Conservation (phyloP, 2,329 filamentous ascomycete genomes). For the Aspergillus tanneri region DNA sequence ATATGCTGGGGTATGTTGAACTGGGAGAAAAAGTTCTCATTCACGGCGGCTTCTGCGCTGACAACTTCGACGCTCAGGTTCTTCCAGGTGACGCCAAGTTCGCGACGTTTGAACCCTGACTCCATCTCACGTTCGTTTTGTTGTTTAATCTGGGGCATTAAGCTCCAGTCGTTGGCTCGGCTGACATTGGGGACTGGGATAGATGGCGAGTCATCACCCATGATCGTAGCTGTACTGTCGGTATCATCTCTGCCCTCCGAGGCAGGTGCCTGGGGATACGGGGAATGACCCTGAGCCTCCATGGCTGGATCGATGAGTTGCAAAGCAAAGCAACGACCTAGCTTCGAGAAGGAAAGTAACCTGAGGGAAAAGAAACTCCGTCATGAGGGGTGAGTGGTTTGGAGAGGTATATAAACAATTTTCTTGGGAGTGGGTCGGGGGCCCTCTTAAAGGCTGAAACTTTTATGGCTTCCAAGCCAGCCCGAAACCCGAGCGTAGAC, state of each 20-base stretch:
- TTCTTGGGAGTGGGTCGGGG: slow-evolving; percentile 7
- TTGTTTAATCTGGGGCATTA: slow-evolving; percentile 51
- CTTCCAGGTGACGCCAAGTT: slow-evolving; percentile 65
- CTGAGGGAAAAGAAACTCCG: background rate
- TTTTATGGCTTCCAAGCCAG: background rate
- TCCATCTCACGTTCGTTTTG: slow-evolving; percentile 46
- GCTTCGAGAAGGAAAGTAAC: background rate
- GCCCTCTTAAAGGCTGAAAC: background rate
- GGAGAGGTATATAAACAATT: slow-evolving; percentile 16
- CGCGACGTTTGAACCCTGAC: slow-evolving; percentile 49
- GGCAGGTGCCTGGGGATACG: slow-evolving; percentile 7
- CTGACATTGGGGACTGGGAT: slow-evolving; percentile 11
- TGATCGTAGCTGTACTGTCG: slow-evolving; percentile 29
- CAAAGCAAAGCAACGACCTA: slow-evolving; percentile 6
- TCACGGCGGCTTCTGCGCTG: slow-evolving; percentile 61
- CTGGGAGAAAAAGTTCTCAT: slow-evolving; percentile 63
- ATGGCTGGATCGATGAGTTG: slow-evolving; percentile 7
- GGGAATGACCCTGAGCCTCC: slow-evolving; percentile 12
- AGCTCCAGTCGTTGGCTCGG: slow-evolving; percentile 47
- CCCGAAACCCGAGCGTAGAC: slow-evolving; percentile 5
- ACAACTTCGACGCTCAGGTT: slow-evolving; percentile 63
- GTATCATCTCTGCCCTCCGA: slow-evolving; percentile 24
- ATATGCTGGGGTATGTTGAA: slow-evolving; percentile 57
- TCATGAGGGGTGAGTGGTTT: background rate
- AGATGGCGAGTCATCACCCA: slow-evolving; percentile 25